Evolutionary conservation across 768 basidiomycete species (phyloP).

Genomic region (Pulveroboletus sp.): DNA sequence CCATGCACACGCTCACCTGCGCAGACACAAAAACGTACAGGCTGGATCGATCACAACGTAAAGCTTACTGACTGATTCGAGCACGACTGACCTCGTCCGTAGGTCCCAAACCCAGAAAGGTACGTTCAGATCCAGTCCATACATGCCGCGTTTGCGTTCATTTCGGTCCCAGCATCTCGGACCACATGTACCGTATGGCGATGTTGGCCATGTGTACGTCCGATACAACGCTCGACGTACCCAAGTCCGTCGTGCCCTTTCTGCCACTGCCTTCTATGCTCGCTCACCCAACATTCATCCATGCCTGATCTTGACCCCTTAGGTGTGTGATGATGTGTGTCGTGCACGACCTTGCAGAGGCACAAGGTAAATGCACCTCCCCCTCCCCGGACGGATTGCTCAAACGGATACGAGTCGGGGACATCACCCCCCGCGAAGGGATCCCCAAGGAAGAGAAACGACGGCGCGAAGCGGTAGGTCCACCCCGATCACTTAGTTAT

Average conservation of each 20-base stretch:
- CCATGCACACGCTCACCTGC: background rate
- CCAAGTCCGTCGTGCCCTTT: conserved; percentile 48
- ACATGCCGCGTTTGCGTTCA: background rate
- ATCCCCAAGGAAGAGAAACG: conserved; percentile 79
- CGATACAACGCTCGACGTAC: conserved; percentile 62
- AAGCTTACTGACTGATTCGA: background rate
- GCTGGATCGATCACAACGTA: conserved; percentile 79
- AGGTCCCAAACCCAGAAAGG: conserved; percentile 89
- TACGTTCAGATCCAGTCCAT: conserved; percentile 19
- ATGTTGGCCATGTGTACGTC: conserved; percentile 86
- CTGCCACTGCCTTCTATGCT: background rate
- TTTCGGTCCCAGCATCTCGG: conserved; percentile 61
- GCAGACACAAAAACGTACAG: conserved; percentile 92
- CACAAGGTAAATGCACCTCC: conserved; percentile 53
- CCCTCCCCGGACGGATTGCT: background rate
- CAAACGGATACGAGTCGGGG: conserved; percentile 60
- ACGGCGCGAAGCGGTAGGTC: conserved; percentile 61
- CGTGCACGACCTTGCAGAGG: conserved; percentile 95
- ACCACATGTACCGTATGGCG: conserved; percentile 98
- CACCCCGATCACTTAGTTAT: too few relatives aligned
- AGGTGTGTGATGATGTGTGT: conserved; percentile 84
- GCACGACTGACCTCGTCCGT: conserved; percentile 6
- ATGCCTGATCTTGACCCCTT: too few relatives aligned
- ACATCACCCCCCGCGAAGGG: conserved; percentile 87
- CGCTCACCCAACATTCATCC: too few relatives aligned